Evolutionary conservation across 2,329 filamentous ascomycete species (phyloP), one percentile per base, ranked within the genome.

Genomic region (Diaporthe capsici): DNA sequence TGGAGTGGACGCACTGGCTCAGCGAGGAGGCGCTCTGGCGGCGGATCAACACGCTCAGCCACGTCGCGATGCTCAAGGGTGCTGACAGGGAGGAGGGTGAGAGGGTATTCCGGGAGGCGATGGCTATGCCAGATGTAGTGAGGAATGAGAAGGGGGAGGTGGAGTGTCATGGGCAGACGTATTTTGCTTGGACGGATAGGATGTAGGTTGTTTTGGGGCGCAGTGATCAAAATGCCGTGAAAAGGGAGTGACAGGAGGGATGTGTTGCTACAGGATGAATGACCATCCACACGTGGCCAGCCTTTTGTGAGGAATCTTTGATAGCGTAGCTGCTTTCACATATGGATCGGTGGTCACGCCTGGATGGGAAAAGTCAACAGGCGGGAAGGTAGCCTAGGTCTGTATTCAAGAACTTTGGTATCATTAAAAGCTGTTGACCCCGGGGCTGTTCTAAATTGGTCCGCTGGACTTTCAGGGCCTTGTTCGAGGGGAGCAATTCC

Each of bases 11-110:
- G 31, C 87, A 90, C 1, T 90, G 88, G 87, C 81, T 94, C 75
- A 85, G 82, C 39, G 87, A 88, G 75, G 89, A 94, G 68, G 88
- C 86, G 72, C 83, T 94, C 67, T 94, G 92, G 90, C 87, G 89
- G 72, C 87, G 94, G 49, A 87, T 92, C 76, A 86, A 86, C 65
- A 95, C 93, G 17, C 84, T 95, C 75, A 94, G 92, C 80, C 92
- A 94, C 81, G 89, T 95, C 76, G 89, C 91, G 5, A 86, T 92
- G 71, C 83, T 94, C 17, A 82, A 88, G 63, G 89, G 87, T 1
- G 84, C 88, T 72, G 85, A 87, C 60, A 87, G 86, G 79, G 85
- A 84, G 73, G 83, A 85, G 57, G 88, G 90, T 61, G 85, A 86
- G 74, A 85, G 84, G 58, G 83, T 84, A 75, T 88, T 92, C 76